These are phyloP conservation scores for Whalleya microplaca DNA, from an alignment of 2,329 filamentous ascomycete species.

Conservation along the genomic window DNA sequence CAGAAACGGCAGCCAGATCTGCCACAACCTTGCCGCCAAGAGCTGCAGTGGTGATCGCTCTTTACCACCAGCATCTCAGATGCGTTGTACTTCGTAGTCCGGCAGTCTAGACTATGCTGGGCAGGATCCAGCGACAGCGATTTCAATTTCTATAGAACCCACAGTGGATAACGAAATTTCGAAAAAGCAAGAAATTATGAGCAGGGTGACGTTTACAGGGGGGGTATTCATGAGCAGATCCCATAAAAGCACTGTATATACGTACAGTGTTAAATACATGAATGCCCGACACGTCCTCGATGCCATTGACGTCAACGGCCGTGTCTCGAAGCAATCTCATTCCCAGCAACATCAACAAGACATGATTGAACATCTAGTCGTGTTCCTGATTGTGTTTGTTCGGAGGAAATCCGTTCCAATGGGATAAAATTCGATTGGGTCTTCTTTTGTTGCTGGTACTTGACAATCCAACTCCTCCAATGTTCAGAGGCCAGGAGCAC, in stretches of 20 bases:
- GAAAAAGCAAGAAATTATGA: conserved; percentile 20
- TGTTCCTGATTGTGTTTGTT: background rate
- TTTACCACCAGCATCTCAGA: conserved; percentile 20
- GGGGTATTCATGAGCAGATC: conserved; percentile 10
- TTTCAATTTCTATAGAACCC: conserved; percentile 5
- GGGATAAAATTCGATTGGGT: too few relatives aligned
- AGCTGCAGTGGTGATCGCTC: conserved; percentile 25
- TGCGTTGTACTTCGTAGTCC: conserved; percentile 1
- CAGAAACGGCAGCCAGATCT: conserved; percentile 27
- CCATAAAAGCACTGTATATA: background rate
- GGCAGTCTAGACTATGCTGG: conserved; percentile 1
- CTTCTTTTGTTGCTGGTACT: too few relatives aligned
- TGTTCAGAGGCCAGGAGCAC: too few relatives aligned
- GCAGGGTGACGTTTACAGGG: conserved; percentile 8
- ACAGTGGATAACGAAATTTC: conserved; percentile 20
- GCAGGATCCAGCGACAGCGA: background rate
- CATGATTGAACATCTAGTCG: conserved; percentile 3
- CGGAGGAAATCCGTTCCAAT: too few relatives aligned
- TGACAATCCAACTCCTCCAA: too few relatives aligned
- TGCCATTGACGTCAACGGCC: conserved; percentile 28
- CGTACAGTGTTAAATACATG: conserved; percentile 1
- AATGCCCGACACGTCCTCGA: conserved; percentile 2
- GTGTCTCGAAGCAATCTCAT: conserved; percentile 2
- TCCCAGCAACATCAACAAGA: conserved; percentile 3
- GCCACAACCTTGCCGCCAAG: conserved; percentile 22